Percentiles rank a stretch among this genome's conserved stretches.
These are phyloP conservation scores for Ganoderma resinaceum DNA, from an alignment of 1,284 basidiomycete genomes.

Conservation along the genomic window DNA sequence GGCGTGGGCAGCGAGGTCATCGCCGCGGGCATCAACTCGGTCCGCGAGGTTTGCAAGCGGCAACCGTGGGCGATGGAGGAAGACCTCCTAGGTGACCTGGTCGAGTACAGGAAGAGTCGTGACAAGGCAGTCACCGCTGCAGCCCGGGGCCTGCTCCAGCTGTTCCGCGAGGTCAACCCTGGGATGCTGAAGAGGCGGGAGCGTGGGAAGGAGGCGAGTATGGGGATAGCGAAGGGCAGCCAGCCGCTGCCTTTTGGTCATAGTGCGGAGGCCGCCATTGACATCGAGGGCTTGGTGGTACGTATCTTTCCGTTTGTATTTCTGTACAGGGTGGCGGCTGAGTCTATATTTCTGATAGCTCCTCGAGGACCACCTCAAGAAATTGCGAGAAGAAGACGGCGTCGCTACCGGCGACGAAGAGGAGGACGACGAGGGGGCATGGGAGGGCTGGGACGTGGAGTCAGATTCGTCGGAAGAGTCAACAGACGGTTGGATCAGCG, in stretches of 20 bases:
- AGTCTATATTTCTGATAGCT: conserved; percentile 48
- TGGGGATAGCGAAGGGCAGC: conserved; percentile 67
- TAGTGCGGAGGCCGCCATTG: conserved; percentile 73
- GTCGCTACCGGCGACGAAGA: conserved; percentile 57
- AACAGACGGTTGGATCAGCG: conserved; percentile 88
- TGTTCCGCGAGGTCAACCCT: conserved; percentile 98
- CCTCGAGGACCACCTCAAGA: conserved; percentile 85
- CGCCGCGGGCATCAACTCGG: conserved; percentile 94
- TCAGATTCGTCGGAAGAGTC: conserved; percentile 61
- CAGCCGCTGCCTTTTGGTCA: conserved; percentile 87
- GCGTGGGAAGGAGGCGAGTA: conserved; percentile 86
- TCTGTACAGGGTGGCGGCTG: not conserved
- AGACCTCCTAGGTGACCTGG: conserved; percentile 89
- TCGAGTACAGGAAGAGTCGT: conserved; percentile 94
- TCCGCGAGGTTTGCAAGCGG: conserved; percentile 90
- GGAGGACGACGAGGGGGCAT: conserved; percentile 77
- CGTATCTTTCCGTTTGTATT: conserved; percentile 35
- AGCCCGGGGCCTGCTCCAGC: conserved; percentile 85
- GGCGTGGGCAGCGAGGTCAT: conserved; percentile 97
- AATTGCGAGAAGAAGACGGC: conserved; percentile 72
- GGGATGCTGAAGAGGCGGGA: conserved; percentile 91
- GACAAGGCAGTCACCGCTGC: conserved; percentile 95
- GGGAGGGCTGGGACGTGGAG: conserved; percentile 93
- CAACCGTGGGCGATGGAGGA: conserved; percentile 98
- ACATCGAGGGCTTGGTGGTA: conserved; percentile 92